Evolutionary conservation across 2,329 filamentous ascomycete genomes (phyloP), one percentile per base, ranked within the genome.

Genomic region (Xylaria sp.): DNA sequence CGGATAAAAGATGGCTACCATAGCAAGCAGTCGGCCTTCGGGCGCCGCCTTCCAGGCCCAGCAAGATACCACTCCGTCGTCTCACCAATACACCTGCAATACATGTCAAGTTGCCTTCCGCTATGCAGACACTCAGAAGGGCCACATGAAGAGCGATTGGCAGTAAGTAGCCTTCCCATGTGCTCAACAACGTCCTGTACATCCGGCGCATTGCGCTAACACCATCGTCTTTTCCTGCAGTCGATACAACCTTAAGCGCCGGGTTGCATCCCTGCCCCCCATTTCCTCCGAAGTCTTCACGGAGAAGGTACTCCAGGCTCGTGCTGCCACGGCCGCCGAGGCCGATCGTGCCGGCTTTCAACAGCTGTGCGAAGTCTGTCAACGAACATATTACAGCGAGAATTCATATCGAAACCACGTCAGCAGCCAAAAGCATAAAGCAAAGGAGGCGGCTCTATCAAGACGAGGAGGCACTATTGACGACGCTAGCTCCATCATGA

Each of bases 121-220:
- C 74, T 94, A 93, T 79, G 94, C 93, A 80, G 95, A 98, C 79
- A 87, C 97, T 66, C 96, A 99, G 83, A 91, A 96, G 80, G 91
- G 89, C 46, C 96, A 99, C 80, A 99, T 99, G 96, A 94, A 96
- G 81, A 96, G 92, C 76, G 96, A 99, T 84, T 99, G 96, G 96
- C 95, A 99, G 92, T 96, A 87, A 84, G 93, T 90, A 65, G 71
- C 58, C 68, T 37, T 61, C 18, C 44, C n/a, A 8, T 66, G 15
- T 10, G 48, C 39, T 34, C 25, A 41, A 39, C 32, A 23, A 28
- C 32, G 44, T 44, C 20, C 52, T 48, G 9, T 32, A 32, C 28
- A 6, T 50, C 1, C 57, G 46, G 55, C 39, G 25, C 51, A 58
- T 59, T 62, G 50, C 52, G 57, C 63, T 72, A 54, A 71, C 28